Conservation (phyloP, 176 grass and related monocot genomes). For the Neostapfia colusana region DNA sequence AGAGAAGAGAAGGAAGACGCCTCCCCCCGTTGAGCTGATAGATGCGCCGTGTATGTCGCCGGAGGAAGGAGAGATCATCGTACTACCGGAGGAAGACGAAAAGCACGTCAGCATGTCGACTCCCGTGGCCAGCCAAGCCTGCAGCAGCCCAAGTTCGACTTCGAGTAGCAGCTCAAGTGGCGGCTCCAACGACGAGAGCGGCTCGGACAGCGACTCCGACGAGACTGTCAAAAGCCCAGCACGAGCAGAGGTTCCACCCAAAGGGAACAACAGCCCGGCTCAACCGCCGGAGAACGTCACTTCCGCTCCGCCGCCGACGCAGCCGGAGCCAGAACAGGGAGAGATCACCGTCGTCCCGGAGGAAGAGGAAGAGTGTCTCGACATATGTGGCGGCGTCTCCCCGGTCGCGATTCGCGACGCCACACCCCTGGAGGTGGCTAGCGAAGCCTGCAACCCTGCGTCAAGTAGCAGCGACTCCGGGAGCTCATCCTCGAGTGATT, state of each 20-base stretch:
- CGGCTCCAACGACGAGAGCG: not conserved
- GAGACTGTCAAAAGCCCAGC: not conserved
- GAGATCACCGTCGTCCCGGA: not conserved
- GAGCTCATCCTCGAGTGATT: not conserved
- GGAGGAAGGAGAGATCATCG: too few relatives aligned
- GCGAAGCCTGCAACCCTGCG: not conserved
- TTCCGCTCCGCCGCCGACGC: not conserved
- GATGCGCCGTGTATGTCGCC: too few relatives aligned
- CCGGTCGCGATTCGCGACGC: not conserved
- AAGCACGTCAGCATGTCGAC: too few relatives aligned
- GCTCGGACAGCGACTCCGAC: not conserved
- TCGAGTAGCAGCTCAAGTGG: not conserved
- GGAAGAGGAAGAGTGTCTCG: not conserved
- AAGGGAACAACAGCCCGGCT: not conserved
- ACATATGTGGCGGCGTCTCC: not conserved
- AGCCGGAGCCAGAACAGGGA: not conserved
- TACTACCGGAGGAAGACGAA: too few relatives aligned
- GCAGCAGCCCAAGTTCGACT: not conserved
- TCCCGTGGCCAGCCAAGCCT: not conserved
- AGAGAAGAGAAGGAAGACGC: too few relatives aligned
- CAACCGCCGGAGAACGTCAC: not conserved
- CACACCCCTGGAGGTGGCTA: not conserved
- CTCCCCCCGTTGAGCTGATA: not conserved
- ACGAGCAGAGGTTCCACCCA: not conserved
- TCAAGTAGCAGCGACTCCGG: constrained; percentile 7